phyloP scores from a whole-genome alignment of 495 filamentous ascomycete genomes.

The Lentithecium fluviatile region DNA sequence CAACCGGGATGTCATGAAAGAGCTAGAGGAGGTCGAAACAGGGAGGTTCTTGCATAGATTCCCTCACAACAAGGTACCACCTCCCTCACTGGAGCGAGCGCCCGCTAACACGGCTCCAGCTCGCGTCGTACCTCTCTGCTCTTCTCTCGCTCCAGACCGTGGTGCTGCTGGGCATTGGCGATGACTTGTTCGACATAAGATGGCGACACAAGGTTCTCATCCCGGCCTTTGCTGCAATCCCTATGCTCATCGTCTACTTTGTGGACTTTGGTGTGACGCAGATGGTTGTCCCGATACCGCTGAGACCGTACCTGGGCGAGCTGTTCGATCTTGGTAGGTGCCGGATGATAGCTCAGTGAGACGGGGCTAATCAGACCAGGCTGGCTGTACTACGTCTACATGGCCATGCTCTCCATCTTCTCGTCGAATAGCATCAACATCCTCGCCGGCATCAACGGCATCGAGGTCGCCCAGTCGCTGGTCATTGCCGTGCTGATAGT shows the following conservation, averaged over 20 bases:
- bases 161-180: slow-evolving; percentile 85
- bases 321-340: slow-evolving; percentile 69
- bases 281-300: slow-evolving; percentile 80
- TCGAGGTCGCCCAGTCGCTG: slow-evolving; percentile 91
- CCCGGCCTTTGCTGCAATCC: slow-evolving; percentile 88
- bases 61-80: slow-evolving; percentile 80
- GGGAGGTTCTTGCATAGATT: slow-evolving; percentile 86
- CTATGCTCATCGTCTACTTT: slow-evolving; percentile 94
- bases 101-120: slow-evolving; percentile 50
- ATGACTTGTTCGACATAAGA: slow-evolving; percentile 96
- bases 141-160: slow-evolving; percentile 87
- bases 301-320: slow-evolving; percentile 80
- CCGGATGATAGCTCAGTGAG: slow-evolving; percentile 7
- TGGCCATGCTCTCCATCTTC: slow-evolving; percentile 92
- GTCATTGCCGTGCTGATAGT: slow-evolving; percentile 82
- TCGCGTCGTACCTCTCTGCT: slow-evolving; percentile 92
- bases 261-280: slow-evolving; percentile 97
- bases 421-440: slow-evolving; percentile 99
- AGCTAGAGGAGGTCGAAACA: slow-evolving; percentile 63
- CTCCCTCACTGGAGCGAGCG: not conserved
- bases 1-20: slow-evolving; percentile 78
- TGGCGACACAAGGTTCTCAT: slow-evolving; percentile 99
- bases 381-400: slow-evolving; percentile 91
- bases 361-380: slow-evolving; percentile 43
- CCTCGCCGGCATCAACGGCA: slow-evolving; percentile 93